A percentile compares a stretch with the other conserved stretches of the same genome.
Conservation (phyloP, 1,284 basidiomycete genomes). For the Apiotrichum laibachii region DNA sequence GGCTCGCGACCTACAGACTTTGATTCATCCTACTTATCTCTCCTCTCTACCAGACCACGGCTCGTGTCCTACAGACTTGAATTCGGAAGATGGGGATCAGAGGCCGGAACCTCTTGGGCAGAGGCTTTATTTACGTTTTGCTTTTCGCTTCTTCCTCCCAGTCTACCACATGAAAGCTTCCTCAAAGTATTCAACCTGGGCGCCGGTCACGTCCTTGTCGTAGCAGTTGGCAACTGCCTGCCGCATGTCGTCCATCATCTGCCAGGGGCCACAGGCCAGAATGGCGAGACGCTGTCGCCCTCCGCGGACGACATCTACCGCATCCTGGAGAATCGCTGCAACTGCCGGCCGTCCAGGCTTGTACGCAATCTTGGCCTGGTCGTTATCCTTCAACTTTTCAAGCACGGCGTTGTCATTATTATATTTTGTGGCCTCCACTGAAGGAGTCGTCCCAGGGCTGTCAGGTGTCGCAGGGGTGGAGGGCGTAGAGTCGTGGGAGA, state of each 20-base stretch:
- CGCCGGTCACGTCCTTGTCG: conserved; percentile 19
- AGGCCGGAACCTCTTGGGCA: no score
- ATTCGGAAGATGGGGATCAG: no score
- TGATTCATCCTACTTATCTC: no score
- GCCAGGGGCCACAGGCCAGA: conserved; percentile 29
- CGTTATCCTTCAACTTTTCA: neutral
- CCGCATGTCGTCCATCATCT: conserved; percentile 35
- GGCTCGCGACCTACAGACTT: no score
- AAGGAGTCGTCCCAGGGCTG: no score
- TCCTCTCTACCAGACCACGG: no score
- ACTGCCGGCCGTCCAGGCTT: conserved; percentile 21
- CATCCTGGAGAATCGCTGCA: conserved; percentile 7
- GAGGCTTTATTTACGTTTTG: no score
- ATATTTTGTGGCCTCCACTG: no score
- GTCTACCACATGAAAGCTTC: conserved; percentile 34
- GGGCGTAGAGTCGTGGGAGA: neutral
- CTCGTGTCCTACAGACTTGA: no score
- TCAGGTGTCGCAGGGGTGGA: neutral
- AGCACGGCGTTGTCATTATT: no score
- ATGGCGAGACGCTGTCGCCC: conserved; percentile 29
- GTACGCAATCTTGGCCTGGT: neutral
- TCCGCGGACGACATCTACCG: conserved; percentile 13
- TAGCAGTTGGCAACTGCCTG: conserved; percentile 21
- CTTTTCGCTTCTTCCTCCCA: no score
- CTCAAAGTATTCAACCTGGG: conserved; percentile 30